Evolutionary conservation across 805 yeast species (phyloP).

Genomic region (Suhomyces sp.): DNA sequence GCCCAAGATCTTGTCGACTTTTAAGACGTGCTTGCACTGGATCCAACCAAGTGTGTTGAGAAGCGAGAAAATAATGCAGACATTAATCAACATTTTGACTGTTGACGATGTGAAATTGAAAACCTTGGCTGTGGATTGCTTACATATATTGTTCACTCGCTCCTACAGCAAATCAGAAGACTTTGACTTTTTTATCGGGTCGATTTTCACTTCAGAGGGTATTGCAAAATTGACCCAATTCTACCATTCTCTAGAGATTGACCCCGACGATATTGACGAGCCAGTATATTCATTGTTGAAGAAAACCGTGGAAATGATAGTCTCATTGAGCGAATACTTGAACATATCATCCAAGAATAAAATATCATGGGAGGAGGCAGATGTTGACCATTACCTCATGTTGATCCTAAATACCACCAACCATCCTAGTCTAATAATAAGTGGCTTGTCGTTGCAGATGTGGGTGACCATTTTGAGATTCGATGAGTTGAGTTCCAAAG

Average conservation of each 20-base stretch:
- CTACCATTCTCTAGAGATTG: conserved; percentile 56
- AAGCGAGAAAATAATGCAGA: conserved; percentile 59
- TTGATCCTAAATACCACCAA: conserved; percentile 77
- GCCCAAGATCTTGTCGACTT: conserved; percentile 69
- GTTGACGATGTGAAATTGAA: conserved; percentile 64
- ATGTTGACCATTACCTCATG: conserved; percentile 63
- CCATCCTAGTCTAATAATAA: conserved; percentile 83
- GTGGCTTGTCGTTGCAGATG: conserved; percentile 86
- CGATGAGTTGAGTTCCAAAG: conserved; percentile 64
- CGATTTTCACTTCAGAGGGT: conserved; percentile 74
- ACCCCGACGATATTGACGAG: conserved; percentile 75
- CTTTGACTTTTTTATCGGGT: conserved; percentile 73
- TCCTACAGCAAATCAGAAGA: conserved; percentile 63
- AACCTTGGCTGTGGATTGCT: conserved; percentile 83
- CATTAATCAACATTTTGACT: conserved; percentile 58
- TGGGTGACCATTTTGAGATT: conserved; percentile 90
- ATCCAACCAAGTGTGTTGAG: conserved; percentile 73
- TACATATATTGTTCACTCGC: conserved; percentile 85
- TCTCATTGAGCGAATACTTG: conserved; percentile 77
- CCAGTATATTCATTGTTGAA: conserved; percentile 76
- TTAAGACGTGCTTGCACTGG: conserved; percentile 92
- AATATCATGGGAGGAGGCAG: conserved; percentile 54
- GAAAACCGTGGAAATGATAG: conserved; percentile 90
- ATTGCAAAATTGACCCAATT: conserved; percentile 64
- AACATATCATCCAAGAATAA: conserved; percentile 44